Conservation (phyloP, 306 rosid genomes). For the Sphenostylis stenocarpa region DNA sequence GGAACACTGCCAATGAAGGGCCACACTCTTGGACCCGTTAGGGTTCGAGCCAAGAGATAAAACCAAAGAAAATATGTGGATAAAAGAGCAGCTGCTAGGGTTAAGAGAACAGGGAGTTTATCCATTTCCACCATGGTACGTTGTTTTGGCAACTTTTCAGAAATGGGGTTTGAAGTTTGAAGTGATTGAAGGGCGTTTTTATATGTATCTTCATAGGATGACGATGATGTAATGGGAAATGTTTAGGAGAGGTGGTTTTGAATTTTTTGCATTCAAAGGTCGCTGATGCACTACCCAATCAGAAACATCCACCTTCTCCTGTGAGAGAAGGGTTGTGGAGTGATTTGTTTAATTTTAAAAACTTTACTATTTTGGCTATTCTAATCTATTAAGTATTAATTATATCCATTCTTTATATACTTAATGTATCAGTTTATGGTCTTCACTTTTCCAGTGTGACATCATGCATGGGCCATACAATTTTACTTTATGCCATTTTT, state of each 20-base stretch:
- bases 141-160: neutral
- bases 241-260: conserved; percentile 68
- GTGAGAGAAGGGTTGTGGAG: neutral
- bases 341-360: neutral
- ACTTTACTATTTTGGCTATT: neutral
- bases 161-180: neutral
- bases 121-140: conserved; percentile 34
- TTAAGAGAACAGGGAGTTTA: conserved; percentile 37
- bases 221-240: conserved; percentile 8
- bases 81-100: conserved; percentile 42
- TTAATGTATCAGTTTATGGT: no score
- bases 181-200: neutral
- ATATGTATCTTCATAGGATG: conserved; percentile 31
- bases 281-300: conserved; percentile 7
- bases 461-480: no score
- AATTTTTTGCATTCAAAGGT: conserved; percentile 37
- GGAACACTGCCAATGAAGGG: conserved; percentile 88
- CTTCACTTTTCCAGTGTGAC: no score
- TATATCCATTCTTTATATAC: neutral
- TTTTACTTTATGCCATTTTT: no score
- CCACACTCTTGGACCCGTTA: conserved; percentile 69
- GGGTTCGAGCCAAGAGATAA: conserved; percentile 44
- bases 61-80: conserved; percentile 67
- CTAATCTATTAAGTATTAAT: neutral
- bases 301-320: neutral